Percentiles rank a stretch among this genome's conserved stretches.
Conservation (phyloP, 73 alveolate genomes). For the Symbiodinium pilosum region DNA sequence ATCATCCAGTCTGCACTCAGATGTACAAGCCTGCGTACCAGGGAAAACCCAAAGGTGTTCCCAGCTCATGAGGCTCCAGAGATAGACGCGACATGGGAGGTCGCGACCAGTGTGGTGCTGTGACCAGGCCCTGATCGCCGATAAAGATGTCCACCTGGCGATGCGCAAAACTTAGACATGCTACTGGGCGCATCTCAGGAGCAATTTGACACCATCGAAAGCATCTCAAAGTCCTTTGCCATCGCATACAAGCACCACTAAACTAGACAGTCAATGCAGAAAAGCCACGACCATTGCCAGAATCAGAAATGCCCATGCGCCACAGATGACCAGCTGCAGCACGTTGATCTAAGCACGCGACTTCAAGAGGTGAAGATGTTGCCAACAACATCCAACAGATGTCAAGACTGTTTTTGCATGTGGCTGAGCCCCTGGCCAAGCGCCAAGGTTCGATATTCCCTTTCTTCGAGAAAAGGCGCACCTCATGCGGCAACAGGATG, state of each 20-base stretch:
- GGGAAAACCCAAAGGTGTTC: slow-evolving; percentile 87
- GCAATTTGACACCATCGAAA: not conserved
- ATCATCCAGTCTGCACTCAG: not conserved
- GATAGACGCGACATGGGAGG: slow-evolving; percentile 93
- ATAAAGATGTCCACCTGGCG: slow-evolving; percentile 79
- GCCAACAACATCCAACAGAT: no score
- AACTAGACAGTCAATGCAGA: not conserved
- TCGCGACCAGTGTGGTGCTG: slow-evolving; percentile 93
- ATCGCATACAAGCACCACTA: no score
- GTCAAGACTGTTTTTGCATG: not conserved
- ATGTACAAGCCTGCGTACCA: slow-evolving; percentile 69
- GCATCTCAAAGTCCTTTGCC: not conserved
- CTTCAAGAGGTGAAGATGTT: not conserved
- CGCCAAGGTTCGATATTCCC: slow-evolving; percentile 78
- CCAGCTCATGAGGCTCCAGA: slow-evolving; percentile 89
- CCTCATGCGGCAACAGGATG: not conserved
- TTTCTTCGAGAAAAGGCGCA: slow-evolving; percentile 84
- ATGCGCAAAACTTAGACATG: not conserved
- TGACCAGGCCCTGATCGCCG: slow-evolving; percentile 92
- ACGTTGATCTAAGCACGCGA: slow-evolving; percentile 39
- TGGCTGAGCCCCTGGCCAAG: slow-evolving; percentile 25
- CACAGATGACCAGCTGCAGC: slow-evolving; percentile 56
- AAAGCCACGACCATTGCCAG: slow-evolving; percentile 50
- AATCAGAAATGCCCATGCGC: slow-evolving; percentile 73
- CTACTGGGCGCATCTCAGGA: not conserved